Base-by-base conservation (phyloP, 2,329 filamentous ascomycete species). In the Macroventuria anomochaeta region DNA sequence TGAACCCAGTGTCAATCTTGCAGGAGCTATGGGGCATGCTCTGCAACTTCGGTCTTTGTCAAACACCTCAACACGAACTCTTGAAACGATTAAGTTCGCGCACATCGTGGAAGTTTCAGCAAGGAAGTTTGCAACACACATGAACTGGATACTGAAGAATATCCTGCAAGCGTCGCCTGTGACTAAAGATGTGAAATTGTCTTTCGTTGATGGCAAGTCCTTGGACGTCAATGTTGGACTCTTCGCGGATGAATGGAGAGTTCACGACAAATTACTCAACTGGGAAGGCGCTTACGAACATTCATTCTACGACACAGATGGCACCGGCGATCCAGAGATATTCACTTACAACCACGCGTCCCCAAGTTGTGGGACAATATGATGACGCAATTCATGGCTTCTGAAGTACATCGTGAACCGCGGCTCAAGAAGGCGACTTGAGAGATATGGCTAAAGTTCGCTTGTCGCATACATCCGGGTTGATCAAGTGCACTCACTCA, bases 301-400 rank as follows among this genome's bases (percentile, higher is more conserved):
- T 20, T 13, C 13, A 4, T 23, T 21, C 18, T 37, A 20, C 20
- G 34, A 37, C 43, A 20, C 28, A 40, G 20, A n/a, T 17, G 7
- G 25, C 32, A 23, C 32, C 6, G 47, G 46, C 7, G 29, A 23
- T n/a, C 28, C 18, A 2, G 33, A 39, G 13, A 12, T 21, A 7
- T 61, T 61, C 43, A 10, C 20, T 13, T 61, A 51, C 29, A 55
- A 61, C 18, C 55, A 61, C 28, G 42, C 28, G 39, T 58, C 20
- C 36, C 53, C n/a, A 36, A 40, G 21, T 11, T 60, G 18, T 58
- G 50, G 46, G 55, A 61, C 25, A 32, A 34, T 5, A 53, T 61
- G 33, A 33, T 61, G 1, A 37, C 53, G 3, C 23, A 37, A 11
- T 21, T 55, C 3, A 28, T 21, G 20, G 41, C 39, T 10, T 18